Conservation (phyloP, 805 yeast species). For the Saccharomycopsis schoenii region DNA sequence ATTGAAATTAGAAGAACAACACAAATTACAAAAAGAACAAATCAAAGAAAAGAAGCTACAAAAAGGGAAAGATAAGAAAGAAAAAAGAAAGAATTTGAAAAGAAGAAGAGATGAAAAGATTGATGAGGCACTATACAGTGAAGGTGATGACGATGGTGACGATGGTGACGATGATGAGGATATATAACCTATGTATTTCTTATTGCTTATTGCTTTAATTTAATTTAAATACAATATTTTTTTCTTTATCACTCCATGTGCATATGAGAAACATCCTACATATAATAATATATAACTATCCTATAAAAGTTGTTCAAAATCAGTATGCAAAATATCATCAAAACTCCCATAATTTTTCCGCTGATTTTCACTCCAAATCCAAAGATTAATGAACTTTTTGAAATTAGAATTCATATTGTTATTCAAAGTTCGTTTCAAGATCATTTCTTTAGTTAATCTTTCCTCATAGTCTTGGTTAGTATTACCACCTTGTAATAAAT, state of each 20-base stretch:
- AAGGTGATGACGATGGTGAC: background rate
- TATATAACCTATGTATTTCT: background rate
- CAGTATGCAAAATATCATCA: slow-evolving; percentile 5
- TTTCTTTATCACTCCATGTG: background rate
- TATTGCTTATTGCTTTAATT: no score
- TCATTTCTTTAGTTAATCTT: slow-evolving; percentile 2
- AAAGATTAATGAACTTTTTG: slow-evolving; percentile 16
- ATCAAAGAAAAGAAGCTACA: slow-evolving; percentile 3
- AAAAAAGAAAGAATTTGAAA: slow-evolving; percentile 3
- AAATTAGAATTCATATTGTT: slow-evolving; percentile 16
- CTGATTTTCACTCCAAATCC: slow-evolving; percentile 18
- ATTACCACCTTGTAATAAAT: background rate
- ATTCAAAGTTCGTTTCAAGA: background rate
- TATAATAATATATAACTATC: background rate
- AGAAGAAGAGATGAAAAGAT: slow-evolving; percentile 4
- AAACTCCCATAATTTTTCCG: background rate
- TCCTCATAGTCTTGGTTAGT: background rate
- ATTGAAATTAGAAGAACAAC: slow-evolving; percentile 9
- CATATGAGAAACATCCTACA: no score
- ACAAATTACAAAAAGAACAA: slow-evolving; percentile 8
- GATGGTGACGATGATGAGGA: slow-evolving; percentile 2
- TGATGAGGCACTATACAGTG: background rate
- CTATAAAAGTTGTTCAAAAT: slow-evolving; percentile 3
- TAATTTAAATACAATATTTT: background rate
- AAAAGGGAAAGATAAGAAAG: slow-evolving; percentile 10